Base-by-base conservation (phyloP, 495 filamentous ascomycete species). In the Sphaerosporella brunnea region DNA sequence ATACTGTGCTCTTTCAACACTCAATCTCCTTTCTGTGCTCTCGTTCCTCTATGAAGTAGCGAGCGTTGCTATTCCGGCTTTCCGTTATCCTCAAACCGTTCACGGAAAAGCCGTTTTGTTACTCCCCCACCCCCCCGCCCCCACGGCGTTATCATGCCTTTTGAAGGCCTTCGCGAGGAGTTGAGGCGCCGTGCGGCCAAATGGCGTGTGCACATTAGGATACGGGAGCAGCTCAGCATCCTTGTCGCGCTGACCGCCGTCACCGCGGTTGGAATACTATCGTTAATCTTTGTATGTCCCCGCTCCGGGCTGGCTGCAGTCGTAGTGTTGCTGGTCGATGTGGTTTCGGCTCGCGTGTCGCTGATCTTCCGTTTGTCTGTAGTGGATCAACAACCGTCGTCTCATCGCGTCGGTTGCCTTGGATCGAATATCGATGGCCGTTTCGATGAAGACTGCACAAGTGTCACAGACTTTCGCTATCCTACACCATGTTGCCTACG, bases 391-490 rank as follows among this genome's bases (percentile, higher is more conserved):
- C 26, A 79, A 74, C 53, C 73, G 75, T 54, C 62, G 66, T 32
- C 75, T 79, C 45, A 72, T 81, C 11, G 65, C 78, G 0, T 65
- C 58, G 36, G 68, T 79, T 42, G 43, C 59, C 2, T 51, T 58
- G 40, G 62, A 60, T 16, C 50, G 58, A 34, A 59, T 93, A 24
- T 64, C 78, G 23, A 71, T 93, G 41, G 82, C 82, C 1, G 87
- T 87, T 13, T 82, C 78, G 10, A 73, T 93, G 59, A 93, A 93
- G 62, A 78, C 85, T 21, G 74, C 79, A 18, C 78, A 87, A 58
- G 70, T 95, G 28, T 64, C 77, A n/a, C 58, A 61, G 30, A 45
- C 58, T 10, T 54, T 61, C 15, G 52, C 50, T 10, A 48, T 79
- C 10, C 67, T 79, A 50, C 67, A 78, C 58, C 66, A 72, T 7